These are phyloP conservation scores for Monilinia aucupariae DNA, from an alignment of 2,329 filamentous ascomycete species.

Conservation along the genomic window DNA sequence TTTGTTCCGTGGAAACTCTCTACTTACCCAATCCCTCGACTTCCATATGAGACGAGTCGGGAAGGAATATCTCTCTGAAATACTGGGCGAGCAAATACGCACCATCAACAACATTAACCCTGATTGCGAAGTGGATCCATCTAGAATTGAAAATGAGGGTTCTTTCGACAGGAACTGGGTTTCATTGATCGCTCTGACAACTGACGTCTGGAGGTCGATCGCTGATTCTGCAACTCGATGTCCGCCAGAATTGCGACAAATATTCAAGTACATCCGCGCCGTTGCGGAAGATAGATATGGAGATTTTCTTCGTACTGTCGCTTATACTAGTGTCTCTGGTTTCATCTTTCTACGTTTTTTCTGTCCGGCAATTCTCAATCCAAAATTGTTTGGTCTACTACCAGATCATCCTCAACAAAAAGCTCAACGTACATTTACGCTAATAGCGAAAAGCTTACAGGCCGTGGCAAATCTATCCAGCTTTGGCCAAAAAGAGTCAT, in stretches of 20 bases:
- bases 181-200: slow-evolving; percentile 68
- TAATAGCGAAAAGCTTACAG: slow-evolving; percentile 89
- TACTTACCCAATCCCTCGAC: slow-evolving; percentile 89
- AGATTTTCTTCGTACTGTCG: slow-evolving; percentile 81
- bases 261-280: slow-evolving; percentile 85
- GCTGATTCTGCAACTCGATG: slow-evolving; percentile 66
- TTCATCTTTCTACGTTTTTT: slow-evolving; percentile 95
- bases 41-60: slow-evolving; percentile 93
- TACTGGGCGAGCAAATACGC: slow-evolving; percentile 74
- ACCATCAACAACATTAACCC: slow-evolving; percentile 89
- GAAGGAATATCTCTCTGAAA: slow-evolving; percentile 85
- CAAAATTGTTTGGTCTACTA: slow-evolving; percentile 84
- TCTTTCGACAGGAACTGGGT: slow-evolving; percentile 82
- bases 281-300: slow-evolving; percentile 94
- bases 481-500: slow-evolving; percentile 92
- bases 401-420: slow-evolving; percentile 74
- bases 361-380: slow-evolving; percentile 91
- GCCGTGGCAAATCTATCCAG: slow-evolving; percentile 85
- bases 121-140: slow-evolving; percentile 93
- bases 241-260: slow-evolving; percentile 73
- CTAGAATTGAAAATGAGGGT: slow-evolving; percentile 59
- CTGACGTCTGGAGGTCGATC: slow-evolving; percentile 81
- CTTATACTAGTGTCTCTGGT: slow-evolving; percentile 90
- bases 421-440: slow-evolving; percentile 80
- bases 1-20: slow-evolving; percentile 88